Evolutionary conservation across 2,329 filamentous ascomycete genomes (phyloP), one percentile per base, ranked within the genome.

Genomic region (Colletotrichum sublineola): DNA sequence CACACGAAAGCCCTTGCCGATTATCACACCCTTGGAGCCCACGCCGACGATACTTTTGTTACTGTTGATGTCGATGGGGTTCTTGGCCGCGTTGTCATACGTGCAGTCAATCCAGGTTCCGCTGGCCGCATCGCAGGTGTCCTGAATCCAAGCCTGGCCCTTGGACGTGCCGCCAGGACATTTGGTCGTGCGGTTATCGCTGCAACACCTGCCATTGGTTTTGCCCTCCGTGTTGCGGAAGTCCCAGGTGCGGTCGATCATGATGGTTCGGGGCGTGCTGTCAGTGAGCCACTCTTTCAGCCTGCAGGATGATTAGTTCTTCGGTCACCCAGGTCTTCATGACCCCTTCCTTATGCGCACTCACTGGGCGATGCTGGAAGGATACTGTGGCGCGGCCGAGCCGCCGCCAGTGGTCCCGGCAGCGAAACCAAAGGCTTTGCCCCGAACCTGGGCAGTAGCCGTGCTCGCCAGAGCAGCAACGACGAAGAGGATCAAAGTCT

Each of bases 381-480:
- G 86, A 63, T 83, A 82, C 1, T 75, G 74, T 6, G 85, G 81
- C 15, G 83, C 78, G 20, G 85, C 86, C 66, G 77, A 80, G 48
- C 86, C 87, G 75, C 87, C 87, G 57, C 87, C 87, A 44, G 87
- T 89, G 4, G 86, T 84, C 52, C 86, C 78, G 4, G 75, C 73
- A n/a, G 79, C 79, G 42, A 80, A 80, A 36, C 79, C 79, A 44
- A 79, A 79, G 5, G 79, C 74, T 15, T 73, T 76, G 48, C 79
- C 78, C 20, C 75, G 69, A 24, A 79, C 77, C 62, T 79, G 77
- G 24, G 78, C 79, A 24, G 76, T 74, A 53, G 74, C 76, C 57
- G 57, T 57, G 68, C 64, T 31, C 5, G 74, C 66, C 9, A 79
- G 67, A 14, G 73, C 74, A 40, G 68, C 76, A 24, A 74, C 74